phyloP scores from a whole-genome alignment of 2,329 filamentous ascomycete species.

The Biscogniauxia marginata region DNA sequence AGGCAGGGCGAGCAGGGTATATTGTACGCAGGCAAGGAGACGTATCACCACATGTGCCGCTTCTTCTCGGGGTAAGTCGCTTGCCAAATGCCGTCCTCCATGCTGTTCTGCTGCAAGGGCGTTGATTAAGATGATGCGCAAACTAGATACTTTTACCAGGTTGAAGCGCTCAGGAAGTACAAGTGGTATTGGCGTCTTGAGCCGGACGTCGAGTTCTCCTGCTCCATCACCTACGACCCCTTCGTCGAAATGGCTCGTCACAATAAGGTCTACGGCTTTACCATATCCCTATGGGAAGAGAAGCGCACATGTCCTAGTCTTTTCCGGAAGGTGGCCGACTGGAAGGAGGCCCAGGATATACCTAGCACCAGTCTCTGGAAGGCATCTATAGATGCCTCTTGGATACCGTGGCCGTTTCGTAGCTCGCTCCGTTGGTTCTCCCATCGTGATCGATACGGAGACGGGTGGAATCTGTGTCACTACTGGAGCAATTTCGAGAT shows the following conservation, averaged over 20 bases:
- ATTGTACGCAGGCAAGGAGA: conserved; percentile 40
- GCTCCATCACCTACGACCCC: conserved; percentile 46
- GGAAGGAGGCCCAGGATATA: conserved; percentile 39
- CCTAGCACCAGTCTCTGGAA: conserved; percentile 40
- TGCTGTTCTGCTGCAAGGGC: background rate
- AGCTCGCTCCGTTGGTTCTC: conserved; percentile 35
- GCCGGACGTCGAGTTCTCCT: conserved; percentile 44
- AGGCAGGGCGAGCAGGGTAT: conserved; percentile 35
- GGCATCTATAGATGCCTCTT: conserved; percentile 38
- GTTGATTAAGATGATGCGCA: conserved; percentile 6
- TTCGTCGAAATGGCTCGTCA: conserved; percentile 44
- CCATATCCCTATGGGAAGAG: conserved; percentile 43
- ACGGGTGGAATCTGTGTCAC: conserved; percentile 44
- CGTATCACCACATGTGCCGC: conserved; percentile 43
- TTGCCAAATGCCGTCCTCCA: background rate
- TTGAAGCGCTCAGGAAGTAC: conserved; percentile 41
- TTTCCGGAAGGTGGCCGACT: conserved; percentile 42
- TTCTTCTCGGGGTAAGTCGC: conserved; percentile 42
- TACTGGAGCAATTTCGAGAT: conserved; percentile 51
- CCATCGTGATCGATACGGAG: conserved; percentile 39
- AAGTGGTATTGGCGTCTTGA: conserved; percentile 49
- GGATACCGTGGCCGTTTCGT: conserved; percentile 42
- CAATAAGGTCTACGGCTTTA: conserved; percentile 44
- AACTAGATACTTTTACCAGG: conserved; percentile 41
- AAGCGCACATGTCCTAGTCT: conserved; percentile 41